Base-by-base conservation (phyloP, 345 rosid genomes). In the Aquilaria sinensis region DNA sequence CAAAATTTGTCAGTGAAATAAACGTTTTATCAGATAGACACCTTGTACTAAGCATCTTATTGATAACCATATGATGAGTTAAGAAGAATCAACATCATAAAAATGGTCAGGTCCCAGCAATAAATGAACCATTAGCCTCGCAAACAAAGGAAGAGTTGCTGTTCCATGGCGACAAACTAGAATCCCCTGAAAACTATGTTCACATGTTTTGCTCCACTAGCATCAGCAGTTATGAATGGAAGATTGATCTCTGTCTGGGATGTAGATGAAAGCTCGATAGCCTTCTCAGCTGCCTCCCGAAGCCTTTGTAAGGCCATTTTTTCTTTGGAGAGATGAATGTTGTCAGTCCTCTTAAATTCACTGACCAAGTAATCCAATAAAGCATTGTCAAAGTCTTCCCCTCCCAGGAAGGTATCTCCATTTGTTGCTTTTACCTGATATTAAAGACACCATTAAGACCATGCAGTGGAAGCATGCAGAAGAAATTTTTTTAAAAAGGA, bases 381-480 rank as follows among this genome's bases (percentile, higher is more conserved):
- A 1, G 77, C 49, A 58, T 73, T 73, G 53, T 77, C 81, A 62
- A 77, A 77, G 43, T 77, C 81, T 32, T 77, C 78, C 33, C 81
- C 78, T 54, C 81, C 81, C 73, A 77, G 59, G 60, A 77, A 77
- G 48, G 81, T 77, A 63, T 77, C 81, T 16, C 81, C 81, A 56
- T 77, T 77, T 55, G 81, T 77, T 45, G 81, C 77, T 77, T 77
- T 77, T 10, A 77, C 77, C 80, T 77, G 57, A n/a, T n/a, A 52
- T 23, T 23, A 23, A 48, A 31, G 43, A 30, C 16, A 37, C 30
- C 53, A 5, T 4, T 33, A 31, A 14, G 31, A 37, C 7, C 43
- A 37, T 9, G 5, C 43, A 37, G 43, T 37, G 43, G 43, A 37
- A 5, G 43, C 43, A 37, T 9, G 3, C 43, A 51, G 57, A 8